Evolutionary conservation across 2,329 filamentous ascomycete genomes (phyloP), one percentile per base, ranked within the genome.

Genomic region (Emericellopsis cladophorae): DNA sequence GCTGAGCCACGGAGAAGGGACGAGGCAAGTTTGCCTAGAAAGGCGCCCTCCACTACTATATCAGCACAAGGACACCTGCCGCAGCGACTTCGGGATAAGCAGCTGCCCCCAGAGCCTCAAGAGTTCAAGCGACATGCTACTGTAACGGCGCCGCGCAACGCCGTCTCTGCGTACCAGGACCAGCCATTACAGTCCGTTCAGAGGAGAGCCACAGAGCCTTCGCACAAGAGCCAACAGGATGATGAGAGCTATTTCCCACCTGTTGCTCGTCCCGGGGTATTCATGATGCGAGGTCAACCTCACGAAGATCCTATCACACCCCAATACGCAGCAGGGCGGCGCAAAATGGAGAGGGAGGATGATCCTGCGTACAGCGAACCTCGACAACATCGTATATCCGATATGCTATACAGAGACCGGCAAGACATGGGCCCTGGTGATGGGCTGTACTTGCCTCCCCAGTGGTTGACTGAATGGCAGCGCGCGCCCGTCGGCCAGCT

Each of bases 401-500:
- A 58, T 46, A 61, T 57, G 56, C 55, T 58, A 39, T 70, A 55
- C 56, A 68, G 54, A 48, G 62, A 54, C 33, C 58, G 57, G 11
- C 59, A 65, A 36, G 58, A 63, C 18, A 53, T 68, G 42, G 54
- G 52, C 31, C 72, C 72, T 9, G 66, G 74, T 29, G 59, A 72
- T 40, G 72, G 72, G 14, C 56, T 73, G 31, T 86, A 84, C 53
- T 60, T 74, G 24, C 65, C 73, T 4, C 68, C 76, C 0, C 60
- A 65, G 41, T 78, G 76, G 52, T 63, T 89, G 7, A 74, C 84
- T 29, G 84, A 89, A 54, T 88, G 83, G 82, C 80, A 74, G 54
- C 78, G 77, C 51, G 80, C 72, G 7, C 75, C 73, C 0, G 67
- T 80, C 29, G 81, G 79, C 29, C 72, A 70, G 7, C 61, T 87